A percentile compares a stretch with the other conserved stretches of the same genome.
Evolutionary conservation across 129 eudicot genomes (phyloP).

Genomic region (Gnaphalium uliginosum): DNA sequence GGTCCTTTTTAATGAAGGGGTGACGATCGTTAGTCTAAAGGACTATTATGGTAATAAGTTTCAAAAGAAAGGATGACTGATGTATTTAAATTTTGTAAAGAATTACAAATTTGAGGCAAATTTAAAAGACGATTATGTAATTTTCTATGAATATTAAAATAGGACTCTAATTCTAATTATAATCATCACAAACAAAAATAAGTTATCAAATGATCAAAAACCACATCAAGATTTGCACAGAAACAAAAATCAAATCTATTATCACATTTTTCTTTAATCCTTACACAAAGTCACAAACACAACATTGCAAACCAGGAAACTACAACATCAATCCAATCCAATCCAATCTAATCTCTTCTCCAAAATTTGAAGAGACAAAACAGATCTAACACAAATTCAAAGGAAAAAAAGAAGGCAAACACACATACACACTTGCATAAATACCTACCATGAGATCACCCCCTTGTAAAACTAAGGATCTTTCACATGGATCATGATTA

Average conservation of each 20-base stretch:
- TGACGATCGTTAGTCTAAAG: too few species aligned
- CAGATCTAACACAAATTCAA: slow-evolving; percentile 11
- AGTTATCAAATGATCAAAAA: too few species aligned
- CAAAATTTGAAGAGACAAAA: slow-evolving; percentile 35
- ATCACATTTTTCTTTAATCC: slow-evolving; percentile 6
- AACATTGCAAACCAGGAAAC: slow-evolving; percentile 2
- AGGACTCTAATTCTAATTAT: too few species aligned
- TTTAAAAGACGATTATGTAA: too few species aligned
- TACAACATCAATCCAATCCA: background rate
- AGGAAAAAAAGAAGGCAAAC: background rate
- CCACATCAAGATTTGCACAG: background rate
- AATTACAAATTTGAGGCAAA: too few species aligned
- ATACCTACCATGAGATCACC: slow-evolving; percentile 25
- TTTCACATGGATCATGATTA: slow-evolving; percentile 15
- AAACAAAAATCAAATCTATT: slow-evolving; percentile 7
- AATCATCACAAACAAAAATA: background rate
- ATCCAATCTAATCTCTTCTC: slow-evolving; percentile 36
- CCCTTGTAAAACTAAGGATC: slow-evolving; percentile 33
- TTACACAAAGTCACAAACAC: slow-evolving; percentile 15
- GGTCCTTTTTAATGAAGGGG: too few species aligned
- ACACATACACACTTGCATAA: background rate
- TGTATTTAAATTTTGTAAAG: too few species aligned
- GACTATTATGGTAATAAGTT: too few species aligned
- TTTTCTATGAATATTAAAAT: too few species aligned
- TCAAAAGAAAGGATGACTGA: too few species aligned